Conservation (phyloP, 306 rosid genomes). For the Quercus parvula region DNA sequence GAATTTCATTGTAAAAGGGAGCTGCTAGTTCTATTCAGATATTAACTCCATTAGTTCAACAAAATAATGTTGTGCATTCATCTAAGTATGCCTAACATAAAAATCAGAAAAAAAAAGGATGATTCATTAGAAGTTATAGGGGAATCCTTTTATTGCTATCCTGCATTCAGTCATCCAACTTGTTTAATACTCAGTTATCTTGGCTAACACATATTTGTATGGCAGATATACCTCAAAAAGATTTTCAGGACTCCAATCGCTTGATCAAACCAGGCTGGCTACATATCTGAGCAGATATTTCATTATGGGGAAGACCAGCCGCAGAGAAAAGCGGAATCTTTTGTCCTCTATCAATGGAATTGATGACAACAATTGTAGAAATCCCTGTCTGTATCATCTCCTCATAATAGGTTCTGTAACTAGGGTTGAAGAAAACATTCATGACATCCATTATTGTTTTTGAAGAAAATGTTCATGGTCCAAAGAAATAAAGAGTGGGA, state of each 20-base stretch:
- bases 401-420: no score
- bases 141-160: not conserved
- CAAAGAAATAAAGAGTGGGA: no score
- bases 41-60: no score
- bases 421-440: not conserved
- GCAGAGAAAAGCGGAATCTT: slow-evolving; percentile 97
- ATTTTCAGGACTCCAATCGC: slow-evolving; percentile 80
- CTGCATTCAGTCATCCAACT: not conserved
- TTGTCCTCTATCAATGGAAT: slow-evolving; percentile 99
- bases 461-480: not conserved
- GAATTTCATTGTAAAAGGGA: no score
- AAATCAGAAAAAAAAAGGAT: not conserved
- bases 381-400: no score
- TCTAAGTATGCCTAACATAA: not conserved
- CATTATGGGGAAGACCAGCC: slow-evolving; percentile 92
- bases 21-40: not conserved
- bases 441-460: not conserved
- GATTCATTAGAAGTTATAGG: not conserved
- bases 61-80: not conserved
- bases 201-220: slow-evolving; percentile 4
- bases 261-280: slow-evolving; percentile 97
- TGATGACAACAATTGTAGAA: slow-evolving; percentile 89
- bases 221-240: slow-evolving; percentile 73
- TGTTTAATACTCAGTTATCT: slow-evolving; percentile 5
- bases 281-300: slow-evolving; percentile 40